phyloP scores from a whole-genome alignment of 2,329 filamentous ascomycete species.

The Alternaria gansuensis region DNA sequence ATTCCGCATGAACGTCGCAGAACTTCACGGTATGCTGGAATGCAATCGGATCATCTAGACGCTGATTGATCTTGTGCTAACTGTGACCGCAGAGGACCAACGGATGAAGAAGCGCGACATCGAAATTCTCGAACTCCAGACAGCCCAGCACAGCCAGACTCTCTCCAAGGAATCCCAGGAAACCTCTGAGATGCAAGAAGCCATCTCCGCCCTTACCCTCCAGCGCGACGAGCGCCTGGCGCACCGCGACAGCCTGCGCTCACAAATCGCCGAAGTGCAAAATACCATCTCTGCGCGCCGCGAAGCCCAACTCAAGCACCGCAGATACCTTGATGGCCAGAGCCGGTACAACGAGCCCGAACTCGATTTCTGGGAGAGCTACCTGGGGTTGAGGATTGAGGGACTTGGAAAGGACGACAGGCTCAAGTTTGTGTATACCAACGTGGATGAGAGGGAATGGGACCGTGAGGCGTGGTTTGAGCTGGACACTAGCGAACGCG shows the following conservation, averaged over 20 bases:
- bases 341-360: conserved; percentile 90
- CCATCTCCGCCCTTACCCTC: conserved; percentile 64
- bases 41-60: background rate
- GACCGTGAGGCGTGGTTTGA: conserved; percentile 94
- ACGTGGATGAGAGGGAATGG: conserved; percentile 87
- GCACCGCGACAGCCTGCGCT: conserved; percentile 64
- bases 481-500: conserved; percentile 78
- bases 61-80: conserved; percentile 13
- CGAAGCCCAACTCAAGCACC: conserved; percentile 76
- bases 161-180: conserved; percentile 81
- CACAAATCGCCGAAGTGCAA: conserved; percentile 71
- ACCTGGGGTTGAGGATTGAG: conserved; percentile 87
- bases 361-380: conserved; percentile 94
- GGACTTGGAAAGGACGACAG: conserved; percentile 84
- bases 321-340: conserved; percentile 80
- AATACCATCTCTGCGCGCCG: conserved; percentile 73
- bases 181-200: conserved; percentile 69
- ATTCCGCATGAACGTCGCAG: conserved; percentile 88
- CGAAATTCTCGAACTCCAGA: conserved; percentile 79
- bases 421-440: conserved; percentile 88
- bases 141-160: conserved; percentile 73
- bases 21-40: conserved; percentile 76
- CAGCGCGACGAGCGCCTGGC: conserved; percentile 65
- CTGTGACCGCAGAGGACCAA: conserved; percentile 74
- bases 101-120: conserved; percentile 89